Evolutionary conservation across 2,329 filamentous ascomycete species (phyloP), one percentile per base, ranked within the genome.

Genomic region (Ophiostoma pallidulum): DNA sequence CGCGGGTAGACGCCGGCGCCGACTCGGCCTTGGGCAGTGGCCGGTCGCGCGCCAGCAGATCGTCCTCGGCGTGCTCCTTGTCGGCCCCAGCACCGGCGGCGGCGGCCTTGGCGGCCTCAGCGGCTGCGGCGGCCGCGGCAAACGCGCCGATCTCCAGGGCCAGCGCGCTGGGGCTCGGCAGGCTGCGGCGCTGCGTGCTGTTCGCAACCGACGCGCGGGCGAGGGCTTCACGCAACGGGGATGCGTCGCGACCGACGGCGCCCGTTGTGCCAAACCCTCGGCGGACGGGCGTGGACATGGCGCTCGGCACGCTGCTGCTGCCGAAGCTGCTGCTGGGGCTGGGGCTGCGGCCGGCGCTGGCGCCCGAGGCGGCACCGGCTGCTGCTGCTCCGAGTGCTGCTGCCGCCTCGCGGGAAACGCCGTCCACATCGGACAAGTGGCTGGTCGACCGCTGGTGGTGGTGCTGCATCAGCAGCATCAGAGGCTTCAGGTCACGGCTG

Each of bases 401-500:
- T n/a, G n/a, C n/a, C n/a, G n/a, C n/a, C n/a, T n/a, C n/a, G n/a
- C n/a, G n/a, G n/a, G n/a, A n/a, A n/a, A n/a, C 60, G 4, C 24
- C 40, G 33, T 49, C 41, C n/a, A 44, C 33, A 8, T 57, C 56
- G 3, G 45, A 48, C 6, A 64, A 58, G 37, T 57, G 52, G 13
- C 54, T 53, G 18, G 41, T 51, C 4, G 58, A 53, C 8, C 70
- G 67, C 4, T 68, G 69, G 53, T 68, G 80, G 53, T 68, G 80
- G 62, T 94, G 86, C 7, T 52, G 50, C 46, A 49, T 37, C 8
- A 94, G 78, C 19, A 95, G 79, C 64, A 86, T 91, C 8, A 96
- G 68, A 0, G 90, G 90, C 55, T 85, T 82, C 58, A 90, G 82
- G 59, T 92, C 87, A 47, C 76, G 76, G 16, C 73, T 74, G 53